phyloP scores from a whole-genome alignment of 2,329 filamentous ascomycete species.

The Nothophaeocryptopus gaeumannii region DNA sequence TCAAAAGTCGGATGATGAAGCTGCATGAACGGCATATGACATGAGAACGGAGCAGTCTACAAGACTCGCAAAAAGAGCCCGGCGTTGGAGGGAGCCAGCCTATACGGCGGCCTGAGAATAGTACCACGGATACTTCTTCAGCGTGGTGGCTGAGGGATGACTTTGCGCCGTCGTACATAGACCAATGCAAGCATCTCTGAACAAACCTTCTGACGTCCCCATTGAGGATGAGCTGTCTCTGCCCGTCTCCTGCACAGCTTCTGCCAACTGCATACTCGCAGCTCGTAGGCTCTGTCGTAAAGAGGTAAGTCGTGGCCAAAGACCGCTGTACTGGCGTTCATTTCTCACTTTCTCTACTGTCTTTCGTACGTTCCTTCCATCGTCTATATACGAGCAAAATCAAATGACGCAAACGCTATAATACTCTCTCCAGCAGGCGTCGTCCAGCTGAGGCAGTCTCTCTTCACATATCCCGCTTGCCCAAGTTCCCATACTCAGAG shows the following conservation, averaged over 20 bases:
- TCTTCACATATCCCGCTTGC: too few relatives aligned
- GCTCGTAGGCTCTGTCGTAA: too few relatives aligned
- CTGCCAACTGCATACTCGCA: too few relatives aligned
- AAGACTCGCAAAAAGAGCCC: slow-evolving; percentile 13
- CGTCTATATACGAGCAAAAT: too few relatives aligned
- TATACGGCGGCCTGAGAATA: slow-evolving; percentile 18
- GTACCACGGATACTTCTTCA: slow-evolving; percentile 36
- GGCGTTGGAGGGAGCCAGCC: slow-evolving; percentile 15
- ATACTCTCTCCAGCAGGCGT: too few relatives aligned
- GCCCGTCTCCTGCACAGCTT: neutral
- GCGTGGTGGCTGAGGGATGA: slow-evolving; percentile 55
- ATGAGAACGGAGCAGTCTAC: slow-evolving; percentile 3
- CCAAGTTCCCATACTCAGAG: too few relatives aligned
- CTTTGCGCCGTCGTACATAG: slow-evolving; percentile 38
- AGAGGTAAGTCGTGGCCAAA: too few relatives aligned
- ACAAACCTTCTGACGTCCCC: slow-evolving; percentile 46
- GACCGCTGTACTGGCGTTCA: too few relatives aligned
- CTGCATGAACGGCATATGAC: slow-evolving; percentile 18
- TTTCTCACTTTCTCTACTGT: too few relatives aligned
- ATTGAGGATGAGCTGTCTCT: slow-evolving; percentile 31
- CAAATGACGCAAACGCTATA: too few relatives aligned
- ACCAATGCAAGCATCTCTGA: slow-evolving; percentile 51
- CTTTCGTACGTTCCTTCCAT: too few relatives aligned
- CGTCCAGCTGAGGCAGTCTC: too few relatives aligned
- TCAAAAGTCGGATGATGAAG: slow-evolving; percentile 13